Conservation (phyloP, 2,329 filamentous ascomycete genomes). For the Fusarium sp. region DNA sequence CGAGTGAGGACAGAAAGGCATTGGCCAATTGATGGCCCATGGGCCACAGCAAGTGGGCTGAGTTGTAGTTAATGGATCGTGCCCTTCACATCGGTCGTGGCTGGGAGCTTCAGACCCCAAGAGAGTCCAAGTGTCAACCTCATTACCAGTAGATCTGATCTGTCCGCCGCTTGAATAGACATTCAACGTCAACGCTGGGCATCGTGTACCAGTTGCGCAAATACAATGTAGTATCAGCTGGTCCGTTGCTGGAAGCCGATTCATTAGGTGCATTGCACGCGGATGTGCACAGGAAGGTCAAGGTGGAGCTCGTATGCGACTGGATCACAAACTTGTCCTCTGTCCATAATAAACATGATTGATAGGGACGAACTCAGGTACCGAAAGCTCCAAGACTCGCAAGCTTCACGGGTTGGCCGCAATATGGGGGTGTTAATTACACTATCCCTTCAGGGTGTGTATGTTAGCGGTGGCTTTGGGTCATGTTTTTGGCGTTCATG, state of each 20-base stretch:
- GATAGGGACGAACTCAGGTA: slow-evolving; percentile 15
- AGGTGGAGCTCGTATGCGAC: slow-evolving; percentile 7
- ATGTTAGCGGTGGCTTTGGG: slow-evolving; percentile 4
- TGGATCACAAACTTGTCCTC: background rate
- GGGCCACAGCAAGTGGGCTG: slow-evolving; percentile 33
- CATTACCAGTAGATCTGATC: slow-evolving; percentile 18
- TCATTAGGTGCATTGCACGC: slow-evolving; percentile 9
- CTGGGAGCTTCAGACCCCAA: slow-evolving; percentile 32
- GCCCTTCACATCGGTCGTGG: slow-evolving; percentile 15
- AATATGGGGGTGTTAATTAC: slow-evolving; percentile 4
- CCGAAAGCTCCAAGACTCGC: slow-evolving; percentile 8
- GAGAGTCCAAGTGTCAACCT: slow-evolving; percentile 31
- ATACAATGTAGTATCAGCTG: slow-evolving; percentile 1
- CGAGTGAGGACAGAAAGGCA: slow-evolving; percentile 24
- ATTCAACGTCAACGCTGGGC: slow-evolving; percentile 11
- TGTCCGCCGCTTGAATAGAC: background rate
- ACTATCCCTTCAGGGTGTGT: slow-evolving; percentile 22
- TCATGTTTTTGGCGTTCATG: slow-evolving; percentile 11
- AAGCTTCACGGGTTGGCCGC: slow-evolving; percentile 14
- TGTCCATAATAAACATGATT: background rate
- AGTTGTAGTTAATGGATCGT: slow-evolving; percentile 31
- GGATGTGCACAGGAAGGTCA: slow-evolving; percentile 7
- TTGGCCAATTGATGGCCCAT: slow-evolving; percentile 34
- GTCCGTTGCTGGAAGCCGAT: background rate
- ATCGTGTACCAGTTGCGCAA: slow-evolving; percentile 22